Base-by-base conservation (phyloP, 495 filamentous ascomycete genomes). In the Aspergillus affinis region DNA sequence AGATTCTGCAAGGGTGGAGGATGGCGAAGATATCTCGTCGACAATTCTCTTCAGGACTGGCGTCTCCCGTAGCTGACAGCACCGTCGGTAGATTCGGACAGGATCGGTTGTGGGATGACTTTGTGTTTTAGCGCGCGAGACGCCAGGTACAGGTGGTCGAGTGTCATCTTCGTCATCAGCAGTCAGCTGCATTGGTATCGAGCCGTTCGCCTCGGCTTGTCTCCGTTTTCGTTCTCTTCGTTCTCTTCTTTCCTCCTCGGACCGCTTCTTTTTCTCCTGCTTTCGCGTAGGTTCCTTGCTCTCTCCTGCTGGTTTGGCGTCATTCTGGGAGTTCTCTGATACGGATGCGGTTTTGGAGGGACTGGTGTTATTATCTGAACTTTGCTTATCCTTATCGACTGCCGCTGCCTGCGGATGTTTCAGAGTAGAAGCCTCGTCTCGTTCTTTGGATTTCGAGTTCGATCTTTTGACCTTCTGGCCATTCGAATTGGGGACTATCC, bases 11-110 rank as follows among this genome's bases (percentile, higher is more conserved):
- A 86, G 72, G 19, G 77, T 84, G 23, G 86, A 86, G 8, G 81
- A 79, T 41, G 87, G 81, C 19, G 86, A 83, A n/a, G 82, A 82
- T 20, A 98, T 88, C 67, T 97, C 91, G 59, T 93, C 90, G 17
- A 88, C 90, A 41, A 98, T 88, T 64, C 88, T 90, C 66, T 92
- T 92, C 21, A 98, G 78, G 44, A 96, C 90, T 2, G 90, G 90
- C 0, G 92, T 93, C 75, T 98, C 94, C 61, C 94, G 81, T 23
- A 98, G 77, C 66, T 97, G 93, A 67, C 94, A 98, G 70, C 94
- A 98, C 57, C 94, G 84, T 52, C 92, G 84, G 72, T 98, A 98
- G 70, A 98, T 97, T 57, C 93, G 84, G 9, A 92, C 82, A 6
- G 94, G 93, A 68, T 96, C 93, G 18, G 89, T 97, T 4, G 93